These are phyloP conservation scores for Cladorrhinum samala DNA, from an alignment of 495 filamentous ascomycete species.

Conservation along the genomic window DNA sequence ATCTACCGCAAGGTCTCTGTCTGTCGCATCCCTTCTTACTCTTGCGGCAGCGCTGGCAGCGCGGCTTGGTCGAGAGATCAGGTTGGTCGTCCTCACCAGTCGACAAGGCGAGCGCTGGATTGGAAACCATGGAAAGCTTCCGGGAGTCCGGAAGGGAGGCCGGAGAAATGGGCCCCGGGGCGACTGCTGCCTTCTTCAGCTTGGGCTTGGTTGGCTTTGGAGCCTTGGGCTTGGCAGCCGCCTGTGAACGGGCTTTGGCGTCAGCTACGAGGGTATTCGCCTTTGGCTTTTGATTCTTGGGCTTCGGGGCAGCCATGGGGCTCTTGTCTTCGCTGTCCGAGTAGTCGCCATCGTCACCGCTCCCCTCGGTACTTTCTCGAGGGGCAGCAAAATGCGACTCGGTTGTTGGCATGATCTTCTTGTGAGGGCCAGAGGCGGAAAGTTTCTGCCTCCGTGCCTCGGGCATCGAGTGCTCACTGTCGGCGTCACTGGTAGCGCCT, in stretches of 20 bases:
- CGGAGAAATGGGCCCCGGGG: conserved; percentile 57
- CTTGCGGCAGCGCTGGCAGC: conserved; percentile 96
- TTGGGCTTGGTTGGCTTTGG: conserved; percentile 51
- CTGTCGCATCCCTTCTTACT: conserved; percentile 99
- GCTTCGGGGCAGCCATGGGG: conserved; percentile 31
- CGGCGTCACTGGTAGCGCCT: conserved; percentile 70
- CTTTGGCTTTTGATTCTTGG: conserved; percentile 39
- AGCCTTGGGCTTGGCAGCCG: conserved; percentile 30
- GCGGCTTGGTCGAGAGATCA: conserved; percentile 86
- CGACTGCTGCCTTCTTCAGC: conserved; percentile 46
- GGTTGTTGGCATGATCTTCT: conserved; percentile 50
- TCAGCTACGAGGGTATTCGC: conserved; percentile 21
- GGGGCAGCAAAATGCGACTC: conserved; percentile 56
- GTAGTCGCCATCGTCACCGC: conserved; percentile 62
- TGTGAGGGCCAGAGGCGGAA: conserved; percentile 41
- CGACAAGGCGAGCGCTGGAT: conserved; percentile 58
- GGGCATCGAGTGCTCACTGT: conserved; percentile 65
- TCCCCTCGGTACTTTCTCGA: conserved; percentile 65
- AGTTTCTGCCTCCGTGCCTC: conserved; percentile 55
- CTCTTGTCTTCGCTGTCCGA: conserved; percentile 42
- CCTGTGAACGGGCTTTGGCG: conserved; percentile 25
- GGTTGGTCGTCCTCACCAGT: conserved; percentile 73
- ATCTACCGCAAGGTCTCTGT: conserved; percentile 87
- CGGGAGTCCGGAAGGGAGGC: conserved; percentile 64
- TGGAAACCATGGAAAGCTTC: conserved; percentile 73